Evolutionary conservation across 176 grass and related monocot genomes (phyloP), one percentile per base, ranked within the genome.

Genomic region (Stipa capillata): DNA sequence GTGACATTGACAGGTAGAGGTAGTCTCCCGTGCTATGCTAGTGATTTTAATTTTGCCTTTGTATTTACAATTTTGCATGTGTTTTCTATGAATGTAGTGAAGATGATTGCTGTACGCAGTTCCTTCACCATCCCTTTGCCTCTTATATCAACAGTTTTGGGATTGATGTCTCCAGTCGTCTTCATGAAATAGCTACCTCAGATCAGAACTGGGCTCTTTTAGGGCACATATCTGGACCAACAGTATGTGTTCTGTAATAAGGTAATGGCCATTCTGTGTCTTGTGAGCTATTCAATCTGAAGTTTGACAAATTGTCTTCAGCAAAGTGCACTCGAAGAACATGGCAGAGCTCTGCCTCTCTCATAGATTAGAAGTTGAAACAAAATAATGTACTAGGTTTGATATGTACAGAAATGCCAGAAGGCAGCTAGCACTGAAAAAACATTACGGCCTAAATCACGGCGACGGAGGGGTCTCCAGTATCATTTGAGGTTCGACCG

Each of bases 1-100:
- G 87, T 87, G 90, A 98, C 78, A 83, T 69, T 76, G 92, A 94
- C 78, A 94, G 89, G 95, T 94, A 75, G 40, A 92, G 87, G 90
- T 94, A 72, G 40, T 77, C 42, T 77, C 20, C 72, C 21, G 5
- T 49, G 68, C 34, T 82, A 61, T 27, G n/a, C 33, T 81, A 60
- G 53, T 9, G 3, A 40, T 40, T 15, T 76, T 53, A 44, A 25
- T 35, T 34, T 81, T 70, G 80, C 43, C 57, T 36, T 29, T 61
- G 34, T 32, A 66, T 17, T 51, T 48, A 78, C 61, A 65, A 21
- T 65, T 73, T 59, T 65, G 21, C 48, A 65, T 83, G 40, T 49
- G 36, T n/a, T 65, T 69, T 79, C 67, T 72, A 75, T 60, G 32
- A 62, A 48, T 85, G 71, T 80, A 98, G 95, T 8, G 92, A 94